Conservation (phyloP, 192 early-diverging fungal genomes). For the Lobulomyces angularis region DNA sequence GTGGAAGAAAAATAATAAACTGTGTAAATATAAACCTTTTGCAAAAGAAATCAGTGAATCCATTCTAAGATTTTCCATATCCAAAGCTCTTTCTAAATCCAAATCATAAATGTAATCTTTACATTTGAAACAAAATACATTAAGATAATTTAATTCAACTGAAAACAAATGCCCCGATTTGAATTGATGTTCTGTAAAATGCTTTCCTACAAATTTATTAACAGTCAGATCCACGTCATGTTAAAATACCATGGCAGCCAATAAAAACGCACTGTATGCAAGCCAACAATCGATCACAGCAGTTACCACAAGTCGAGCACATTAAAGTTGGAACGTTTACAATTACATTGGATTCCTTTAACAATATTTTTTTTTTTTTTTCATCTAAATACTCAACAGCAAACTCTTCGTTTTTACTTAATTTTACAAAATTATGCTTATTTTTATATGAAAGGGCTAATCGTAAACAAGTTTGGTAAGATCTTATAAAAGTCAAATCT, state of each 20-base stretch:
- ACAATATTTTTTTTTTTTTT: too few species aligned
- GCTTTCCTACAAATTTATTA: conserved; percentile 1
- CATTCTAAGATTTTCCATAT: conserved; percentile 22
- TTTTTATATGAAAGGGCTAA: too few species aligned
- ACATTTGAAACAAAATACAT: conserved; percentile 62
- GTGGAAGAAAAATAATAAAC: conserved; percentile 24
- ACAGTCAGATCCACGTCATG: conserved; percentile 3
- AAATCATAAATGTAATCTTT: conserved; percentile 76
- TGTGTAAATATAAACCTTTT: conserved; percentile 18
- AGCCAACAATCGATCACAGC: conserved; percentile 55
- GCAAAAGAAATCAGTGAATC: conserved; percentile 30
- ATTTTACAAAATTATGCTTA: too few species aligned
- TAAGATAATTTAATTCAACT: conserved; percentile 58
- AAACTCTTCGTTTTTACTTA: too few species aligned
- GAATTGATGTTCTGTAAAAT: conserved; percentile 7
- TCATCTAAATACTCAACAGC: too few species aligned
- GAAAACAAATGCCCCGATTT: conserved; percentile 30
- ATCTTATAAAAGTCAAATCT: too few species aligned
- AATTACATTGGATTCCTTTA: too few species aligned
- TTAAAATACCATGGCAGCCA: conserved; percentile 57
- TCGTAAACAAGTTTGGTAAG: too few species aligned
- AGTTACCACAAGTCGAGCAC: conserved; percentile 42
- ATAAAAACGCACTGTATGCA: conserved; percentile 73
- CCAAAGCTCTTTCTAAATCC: conserved; percentile 43
- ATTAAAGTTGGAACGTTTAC: conserved; percentile 40